Evolutionary conservation across 805 yeast species (phyloP), one percentile per base, ranked within the genome.

Genomic region (Candida endomychidarum): DNA sequence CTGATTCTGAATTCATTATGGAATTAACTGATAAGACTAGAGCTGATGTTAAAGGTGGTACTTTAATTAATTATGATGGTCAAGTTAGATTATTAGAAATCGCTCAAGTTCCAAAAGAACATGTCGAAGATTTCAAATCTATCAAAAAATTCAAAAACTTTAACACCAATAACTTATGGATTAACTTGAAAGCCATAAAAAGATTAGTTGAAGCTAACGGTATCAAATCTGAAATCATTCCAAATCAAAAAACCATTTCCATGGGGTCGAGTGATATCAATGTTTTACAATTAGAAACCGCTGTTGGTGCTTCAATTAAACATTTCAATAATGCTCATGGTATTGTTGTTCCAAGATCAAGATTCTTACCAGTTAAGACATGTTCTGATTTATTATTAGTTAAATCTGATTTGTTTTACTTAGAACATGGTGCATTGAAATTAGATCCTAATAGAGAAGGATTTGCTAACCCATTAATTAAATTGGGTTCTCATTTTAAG

Each of bases 31-130:
- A 91, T 71, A 93, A 93, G 75, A 93, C 99, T 37, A 83, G 98
- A 67, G 99, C 99, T 24, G 99, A 93, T 65, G 99, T 93, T 59
- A 93, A 93, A 72, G 99, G 99, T 74, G 99, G 98, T 74, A 93
- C 98, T 51, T 79, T 93, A 65, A 90, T 93, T 65, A 88, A 88
- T 68, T 93, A 93, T 67, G 91, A 88, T 53, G 98, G 97, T 48
- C 81, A 84, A 60, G 96, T 93, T 45, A 81, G 96, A 67, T 78
- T 93, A 60, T 78, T 93, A 56, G 98, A 93, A 70, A 91, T 93
- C 54, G 96, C 96, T 29, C 99, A 91, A 74, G 99, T 91, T 48
- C 98, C 98, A 63, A 90, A 90, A 67, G 97, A 89, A 64, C 98
- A 91, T 62, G 91, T 88, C 47, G 98, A 93, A 73, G 99, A 91